phyloP scores from a whole-genome alignment of 1,284 basidiomycete genomes.

The Rugosomyces carneus region DNA sequence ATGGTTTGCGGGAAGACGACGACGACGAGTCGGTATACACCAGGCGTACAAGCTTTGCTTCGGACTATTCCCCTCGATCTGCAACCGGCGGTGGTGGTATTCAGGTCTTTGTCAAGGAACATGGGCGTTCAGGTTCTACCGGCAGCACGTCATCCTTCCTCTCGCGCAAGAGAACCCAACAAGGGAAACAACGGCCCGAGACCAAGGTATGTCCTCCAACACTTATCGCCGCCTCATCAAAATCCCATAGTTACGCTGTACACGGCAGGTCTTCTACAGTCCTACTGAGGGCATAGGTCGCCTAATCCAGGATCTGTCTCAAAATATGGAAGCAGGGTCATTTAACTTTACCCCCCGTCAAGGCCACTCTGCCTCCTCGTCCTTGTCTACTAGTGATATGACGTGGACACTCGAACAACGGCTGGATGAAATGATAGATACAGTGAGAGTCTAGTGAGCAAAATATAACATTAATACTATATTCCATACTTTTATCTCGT shows the following conservation, averaged over 20 bases:
- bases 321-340: slow-evolving; percentile 71
- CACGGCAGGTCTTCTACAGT: slow-evolving; percentile 68
- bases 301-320: slow-evolving; percentile 73
- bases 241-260: slow-evolving; percentile 14
- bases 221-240: slow-evolving; percentile 6
- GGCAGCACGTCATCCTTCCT: slow-evolving; percentile 58
- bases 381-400: slow-evolving; percentile 55
- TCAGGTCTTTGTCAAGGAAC: slow-evolving; percentile 70
- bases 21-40: slow-evolving; percentile 65
- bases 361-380: slow-evolving; percentile 51
- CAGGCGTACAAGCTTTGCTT: slow-evolving; percentile 63
- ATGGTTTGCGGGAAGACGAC: slow-evolving; percentile 72
- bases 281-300: slow-evolving; percentile 72
- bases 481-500: slow-evolving; percentile 13
- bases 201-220: slow-evolving; percentile 57
- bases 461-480: slow-evolving; percentile 23
- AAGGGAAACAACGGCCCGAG: slow-evolving; percentile 59
- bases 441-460: slow-evolving; percentile 43
- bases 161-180: slow-evolving; percentile 50
- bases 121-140: slow-evolving; percentile 58
- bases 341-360: slow-evolving; percentile 56
- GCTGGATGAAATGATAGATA: slow-evolving; percentile 66
- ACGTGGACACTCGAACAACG: slow-evolving; percentile 71
- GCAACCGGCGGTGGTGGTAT: slow-evolving; percentile 44
- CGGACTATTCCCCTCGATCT: slow-evolving; percentile 62